Base-by-base conservation (phyloP, 805 yeast species). In the Candida vartiovaarae region DNA sequence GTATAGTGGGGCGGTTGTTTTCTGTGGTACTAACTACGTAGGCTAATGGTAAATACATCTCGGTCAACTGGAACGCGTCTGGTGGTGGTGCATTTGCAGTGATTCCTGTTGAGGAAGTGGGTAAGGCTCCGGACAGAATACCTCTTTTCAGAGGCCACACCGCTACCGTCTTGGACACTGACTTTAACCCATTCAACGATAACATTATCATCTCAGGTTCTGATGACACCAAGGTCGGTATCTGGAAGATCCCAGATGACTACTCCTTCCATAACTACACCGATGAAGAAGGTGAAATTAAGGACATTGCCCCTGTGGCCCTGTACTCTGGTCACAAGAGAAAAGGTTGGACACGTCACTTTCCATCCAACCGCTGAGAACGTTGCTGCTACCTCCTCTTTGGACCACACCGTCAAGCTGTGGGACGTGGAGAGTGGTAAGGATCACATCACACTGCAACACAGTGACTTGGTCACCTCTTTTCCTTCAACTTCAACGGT, bases 21-120 rank as follows among this genome's bases (percentile, higher is more conserved):
- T 15, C 20, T 15, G 20, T 15, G 20, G 20, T 24, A 5, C 15
- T 24, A 34, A 8, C 32, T 36, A 10, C 34, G 37, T 35, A 29
- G 64, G 77, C 85, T 51, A 93, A 93, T 62, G 91, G 96, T 33
- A 82, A 84, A 62, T 93, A 78, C 57, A 65, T 93, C 35, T 74
- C 96, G 1, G 83, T 89, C 51, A 89, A 87, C 62, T 89, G 96
- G 96, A 88, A 86, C 46, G 74, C 96, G 30, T 83, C 95, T 8
- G 98, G 98, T 34, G 98, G 98, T 50, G 99, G 99, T 42, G 95
- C 98, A 0, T 90, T 93, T 70, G 96, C 96, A 1, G 85, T 95
- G 9, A 80, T 93, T 47, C 99, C 99, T 2, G 68, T 87, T 26
- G 61, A 63, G 7, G 96, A 91, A 63, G 82, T 78, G 20, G 98